Percentiles rank a stretch among this genome's conserved stretches.
phyloP scores from a whole-genome alignment of 148 eudicot species.

The Rhododendron ovatum region DNA sequence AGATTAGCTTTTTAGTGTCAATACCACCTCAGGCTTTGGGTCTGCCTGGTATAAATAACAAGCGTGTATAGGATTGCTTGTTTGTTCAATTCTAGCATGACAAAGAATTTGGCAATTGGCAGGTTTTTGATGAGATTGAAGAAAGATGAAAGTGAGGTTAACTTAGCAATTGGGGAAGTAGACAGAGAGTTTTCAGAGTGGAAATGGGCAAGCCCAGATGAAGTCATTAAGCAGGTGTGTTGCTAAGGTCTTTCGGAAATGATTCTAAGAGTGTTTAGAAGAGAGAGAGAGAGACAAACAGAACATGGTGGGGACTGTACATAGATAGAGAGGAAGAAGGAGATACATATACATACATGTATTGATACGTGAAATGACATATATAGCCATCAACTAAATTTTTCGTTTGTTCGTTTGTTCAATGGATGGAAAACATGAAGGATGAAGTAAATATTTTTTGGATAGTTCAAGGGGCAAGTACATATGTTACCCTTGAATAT shows the following conservation, averaged over 20 bases:
- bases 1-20: neutral
- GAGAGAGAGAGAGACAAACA: neutral
- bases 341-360: too few relatives aligned
- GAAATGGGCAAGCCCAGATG: conserved; percentile 87
- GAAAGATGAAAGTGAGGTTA: conserved; percentile 65
- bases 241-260: neutral
- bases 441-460: too few relatives aligned
- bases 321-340: too few relatives aligned
- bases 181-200: conserved; percentile 82
- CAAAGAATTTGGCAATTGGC: neutral
- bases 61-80: neutral
- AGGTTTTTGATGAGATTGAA: conserved; percentile 86
- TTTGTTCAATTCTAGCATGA: neutral
- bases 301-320: too few relatives aligned
- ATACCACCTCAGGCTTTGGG: neutral
- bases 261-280: neutral
- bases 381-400: too few relatives aligned
- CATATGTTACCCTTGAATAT: too few relatives aligned
- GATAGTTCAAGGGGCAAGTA: too few relatives aligned
- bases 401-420: too few relatives aligned
- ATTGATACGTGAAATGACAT: too few relatives aligned
- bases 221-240: conserved; percentile 82
- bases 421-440: too few relatives aligned
- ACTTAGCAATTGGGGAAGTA: conserved; percentile 71
- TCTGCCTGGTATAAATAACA: neutral